These are phyloP conservation scores for Phytophthora brassicae DNA, from an alignment of 352 stramenopile genomes.

Conservation along the genomic window DNA sequence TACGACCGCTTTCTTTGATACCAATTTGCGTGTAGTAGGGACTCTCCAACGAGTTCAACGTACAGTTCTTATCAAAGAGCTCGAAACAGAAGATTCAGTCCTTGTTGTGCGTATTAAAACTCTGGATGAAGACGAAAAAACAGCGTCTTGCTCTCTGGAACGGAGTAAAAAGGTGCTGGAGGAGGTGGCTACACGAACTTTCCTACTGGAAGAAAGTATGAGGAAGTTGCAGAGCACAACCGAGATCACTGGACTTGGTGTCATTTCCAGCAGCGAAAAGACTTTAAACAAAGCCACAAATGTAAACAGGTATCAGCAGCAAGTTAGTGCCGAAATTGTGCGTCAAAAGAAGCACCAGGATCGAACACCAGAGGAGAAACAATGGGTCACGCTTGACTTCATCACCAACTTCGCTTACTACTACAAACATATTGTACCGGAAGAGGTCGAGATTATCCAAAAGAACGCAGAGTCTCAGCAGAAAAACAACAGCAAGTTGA, in stretches of 20 bases:
- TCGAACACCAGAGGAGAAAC: constrained; percentile 57
- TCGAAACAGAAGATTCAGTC: constrained; percentile 30
- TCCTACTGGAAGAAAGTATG: constrained; percentile 42
- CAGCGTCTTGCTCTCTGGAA: constrained; percentile 15
- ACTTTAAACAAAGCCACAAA: neutral
- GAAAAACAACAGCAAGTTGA: constrained; percentile 35
- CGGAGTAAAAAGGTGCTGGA: constrained; percentile 31
- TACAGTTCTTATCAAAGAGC: constrained; percentile 43
- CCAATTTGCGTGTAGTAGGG: constrained; percentile 53
- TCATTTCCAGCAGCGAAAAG: neutral
- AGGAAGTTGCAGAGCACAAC: constrained; percentile 29
- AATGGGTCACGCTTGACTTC: constrained; percentile 73
- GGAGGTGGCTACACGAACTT: constrained; percentile 41
- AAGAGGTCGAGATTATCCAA: constrained; percentile 66
- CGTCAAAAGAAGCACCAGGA: constrained; percentile 52
- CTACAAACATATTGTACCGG: constrained; percentile 52
- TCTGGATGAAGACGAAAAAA: constrained; percentile 30
- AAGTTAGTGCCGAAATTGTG: constrained; percentile 37
- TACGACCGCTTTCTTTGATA: constrained; percentile 65
- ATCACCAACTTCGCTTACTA: constrained; percentile 62
- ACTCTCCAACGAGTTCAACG: constrained; percentile 55
- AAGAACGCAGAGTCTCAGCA: constrained; percentile 55
- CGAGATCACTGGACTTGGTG: constrained; percentile 5
- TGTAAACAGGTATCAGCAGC: neutral
- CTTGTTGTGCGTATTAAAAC: constrained; percentile 28